Conservation (phyloP, 345 rosid genomes). For the Stellera chamaejasme region DNA sequence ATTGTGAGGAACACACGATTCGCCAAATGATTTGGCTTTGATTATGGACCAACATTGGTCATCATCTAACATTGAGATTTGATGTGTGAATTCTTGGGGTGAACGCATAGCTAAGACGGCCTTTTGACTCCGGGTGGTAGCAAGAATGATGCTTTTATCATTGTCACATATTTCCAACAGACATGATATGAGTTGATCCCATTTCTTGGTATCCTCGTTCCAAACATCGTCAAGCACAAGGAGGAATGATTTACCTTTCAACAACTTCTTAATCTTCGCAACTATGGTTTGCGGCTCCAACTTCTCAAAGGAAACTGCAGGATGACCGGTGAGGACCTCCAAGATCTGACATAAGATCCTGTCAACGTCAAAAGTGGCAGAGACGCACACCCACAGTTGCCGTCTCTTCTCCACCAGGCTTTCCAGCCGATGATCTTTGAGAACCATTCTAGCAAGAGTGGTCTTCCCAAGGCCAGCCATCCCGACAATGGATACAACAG, state of each 20-base stretch:
- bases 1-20: background rate
- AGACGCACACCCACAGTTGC: background rate
- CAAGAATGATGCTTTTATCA: background rate
- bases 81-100: background rate
- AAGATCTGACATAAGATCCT: background rate
- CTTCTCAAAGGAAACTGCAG: background rate
- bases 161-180: background rate
- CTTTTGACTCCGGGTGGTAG: background rate
- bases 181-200: background rate
- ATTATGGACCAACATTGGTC: constrained; percentile 15
- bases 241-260: background rate
- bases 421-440: background rate
- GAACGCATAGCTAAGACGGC: background rate
- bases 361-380: background rate
- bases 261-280: background rate
- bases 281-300: background rate
- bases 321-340: background rate
- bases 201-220: background rate
- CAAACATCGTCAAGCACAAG: background rate
- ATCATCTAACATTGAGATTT: background rate
- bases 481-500: background rate
- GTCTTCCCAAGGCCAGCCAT: constrained; percentile 8
- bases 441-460: constrained; percentile 10
- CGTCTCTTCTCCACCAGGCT: background rate
- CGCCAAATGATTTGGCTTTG: background rate